Conservation (phyloP, 495 filamentous ascomycete genomes). For the Aspergillus egyptiacus region DNA sequence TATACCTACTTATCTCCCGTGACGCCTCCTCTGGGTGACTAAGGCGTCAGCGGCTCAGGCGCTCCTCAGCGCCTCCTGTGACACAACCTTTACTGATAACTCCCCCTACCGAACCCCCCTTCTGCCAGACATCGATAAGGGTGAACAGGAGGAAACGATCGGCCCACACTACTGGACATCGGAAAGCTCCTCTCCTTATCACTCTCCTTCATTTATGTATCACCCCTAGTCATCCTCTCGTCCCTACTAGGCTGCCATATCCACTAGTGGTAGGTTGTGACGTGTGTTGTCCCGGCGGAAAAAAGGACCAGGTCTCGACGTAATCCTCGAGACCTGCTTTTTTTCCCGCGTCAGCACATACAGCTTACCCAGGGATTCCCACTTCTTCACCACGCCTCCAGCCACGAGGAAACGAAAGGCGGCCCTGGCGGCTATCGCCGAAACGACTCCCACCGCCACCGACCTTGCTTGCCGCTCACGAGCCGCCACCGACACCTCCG, state of each 20-base stretch:
- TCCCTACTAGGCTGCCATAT: neutral
- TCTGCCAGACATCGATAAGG: constrained; percentile 11
- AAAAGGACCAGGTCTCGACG: constrained; percentile 21
- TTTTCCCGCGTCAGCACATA: constrained; percentile 18
- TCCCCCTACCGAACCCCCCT: neutral
- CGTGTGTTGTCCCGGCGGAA: constrained; percentile 23
- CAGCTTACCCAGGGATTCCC: constrained; percentile 9
- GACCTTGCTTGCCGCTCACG: constrained; percentile 22
- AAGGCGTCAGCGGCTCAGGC: constrained; percentile 1
- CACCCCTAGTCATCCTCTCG: neutral
- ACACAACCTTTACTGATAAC: constrained; percentile 2
- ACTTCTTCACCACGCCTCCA: constrained; percentile 57
- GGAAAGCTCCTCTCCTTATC: constrained; percentile 4
- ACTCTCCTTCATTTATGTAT: neutral
- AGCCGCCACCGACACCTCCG: constrained; percentile 26
- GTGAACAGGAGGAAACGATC: constrained; percentile 8
- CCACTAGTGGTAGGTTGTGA: constrained; percentile 19
- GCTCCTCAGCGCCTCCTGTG: neutral
- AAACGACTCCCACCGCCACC: constrained; percentile 41
- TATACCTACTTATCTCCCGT: too few relatives aligned
- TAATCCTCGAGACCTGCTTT: constrained; percentile 16
- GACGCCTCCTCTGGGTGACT: constrained; percentile 6
- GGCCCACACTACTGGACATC: constrained; percentile 9
- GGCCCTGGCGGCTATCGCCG: constrained; percentile 61
- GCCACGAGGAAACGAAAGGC: constrained; percentile 85